A percentile compares a stretch with the other conserved stretches of the same genome.
phyloP scores from a whole-genome alignment of 495 filamentous ascomycete species.

The Lepidopterella palustris region DNA sequence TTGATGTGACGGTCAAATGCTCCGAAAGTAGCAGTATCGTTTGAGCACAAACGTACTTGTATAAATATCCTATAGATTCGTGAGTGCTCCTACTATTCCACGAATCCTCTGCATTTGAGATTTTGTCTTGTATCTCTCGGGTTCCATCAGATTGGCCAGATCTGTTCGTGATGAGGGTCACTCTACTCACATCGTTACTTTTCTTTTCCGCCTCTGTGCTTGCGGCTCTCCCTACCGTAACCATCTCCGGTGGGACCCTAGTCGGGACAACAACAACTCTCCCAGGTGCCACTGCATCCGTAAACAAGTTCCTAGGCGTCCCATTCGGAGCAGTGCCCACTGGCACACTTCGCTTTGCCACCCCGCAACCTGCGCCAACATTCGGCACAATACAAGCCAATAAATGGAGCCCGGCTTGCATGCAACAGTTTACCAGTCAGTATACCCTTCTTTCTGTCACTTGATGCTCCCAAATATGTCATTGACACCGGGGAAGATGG shows the following conservation, averaged over 20 bases:
- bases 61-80: background rate
- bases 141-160: background rate
- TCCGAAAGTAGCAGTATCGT: background rate
- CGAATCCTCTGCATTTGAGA: background rate
- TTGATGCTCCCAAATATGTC: constrained; percentile 32
- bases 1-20: background rate
- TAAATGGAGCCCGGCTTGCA: constrained; percentile 35
- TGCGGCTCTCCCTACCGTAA: constrained; percentile 5
- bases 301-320: constrained; percentile 35
- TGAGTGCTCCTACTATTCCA: background rate
- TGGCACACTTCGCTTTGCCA: constrained; percentile 30
- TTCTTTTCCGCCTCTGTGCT: background rate
- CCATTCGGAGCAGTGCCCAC: constrained; percentile 34
- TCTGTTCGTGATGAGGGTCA: too few species aligned
- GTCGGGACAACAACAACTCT: constrained; percentile 32
- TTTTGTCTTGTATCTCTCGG: background rate
- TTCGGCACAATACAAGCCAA: constrained; percentile 29
- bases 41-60: background rate
- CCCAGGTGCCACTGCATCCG: constrained; percentile 18
- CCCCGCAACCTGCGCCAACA: constrained; percentile 27
- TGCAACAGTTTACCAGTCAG: constrained; percentile 38
- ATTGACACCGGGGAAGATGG: constrained; percentile 20
- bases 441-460: constrained; percentile 31
- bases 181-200: background rate
- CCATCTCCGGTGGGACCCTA: constrained; percentile 25